Conservation (phyloP, 306 rosid species). For the Bauhinia variegata region DNA sequence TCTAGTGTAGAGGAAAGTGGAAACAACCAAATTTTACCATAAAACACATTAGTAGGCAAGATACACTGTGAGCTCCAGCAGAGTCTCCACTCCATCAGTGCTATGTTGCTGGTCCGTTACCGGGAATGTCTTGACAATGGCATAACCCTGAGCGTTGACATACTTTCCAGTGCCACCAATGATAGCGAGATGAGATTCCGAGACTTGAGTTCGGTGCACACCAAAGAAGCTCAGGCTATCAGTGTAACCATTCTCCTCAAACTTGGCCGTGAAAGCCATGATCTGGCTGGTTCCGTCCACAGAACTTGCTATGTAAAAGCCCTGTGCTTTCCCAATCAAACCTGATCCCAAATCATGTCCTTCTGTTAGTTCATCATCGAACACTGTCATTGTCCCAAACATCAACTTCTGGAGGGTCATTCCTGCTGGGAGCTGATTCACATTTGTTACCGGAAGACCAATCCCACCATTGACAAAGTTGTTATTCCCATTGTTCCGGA, state of each 20-base stretch:
- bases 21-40: not conserved
- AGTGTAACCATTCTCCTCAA: conserved; percentile 63
- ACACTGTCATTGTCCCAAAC: conserved; percentile 81
- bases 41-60: conserved; percentile 43
- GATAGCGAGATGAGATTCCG: conserved; percentile 78
- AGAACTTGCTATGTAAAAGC: conserved; percentile 72
- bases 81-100: conserved; percentile 65
- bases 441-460: conserved; percentile 50
- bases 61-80: conserved; percentile 62
- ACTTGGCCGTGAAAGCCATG: conserved; percentile 78
- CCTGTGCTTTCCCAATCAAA: conserved; percentile 79
- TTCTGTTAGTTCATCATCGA: conserved; percentile 81
- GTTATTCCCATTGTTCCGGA: conserved; percentile 55
- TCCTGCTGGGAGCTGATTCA: conserved; percentile 60
- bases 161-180: conserved; percentile 87
- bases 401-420: conserved; percentile 60
- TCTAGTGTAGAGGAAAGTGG: not conserved
- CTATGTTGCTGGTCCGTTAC: conserved; percentile 56
- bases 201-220: conserved; percentile 60
- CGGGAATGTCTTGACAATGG: conserved; percentile 62
- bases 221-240: conserved; percentile 82
- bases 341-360: conserved; percentile 78
- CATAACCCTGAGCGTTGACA: conserved; percentile 66
- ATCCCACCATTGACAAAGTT: conserved; percentile 50
- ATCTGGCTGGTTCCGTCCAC: conserved; percentile 78